These are phyloP conservation scores for Lupinus albus DNA, from an alignment of 306 rosid species.

Conservation along the genomic window DNA sequence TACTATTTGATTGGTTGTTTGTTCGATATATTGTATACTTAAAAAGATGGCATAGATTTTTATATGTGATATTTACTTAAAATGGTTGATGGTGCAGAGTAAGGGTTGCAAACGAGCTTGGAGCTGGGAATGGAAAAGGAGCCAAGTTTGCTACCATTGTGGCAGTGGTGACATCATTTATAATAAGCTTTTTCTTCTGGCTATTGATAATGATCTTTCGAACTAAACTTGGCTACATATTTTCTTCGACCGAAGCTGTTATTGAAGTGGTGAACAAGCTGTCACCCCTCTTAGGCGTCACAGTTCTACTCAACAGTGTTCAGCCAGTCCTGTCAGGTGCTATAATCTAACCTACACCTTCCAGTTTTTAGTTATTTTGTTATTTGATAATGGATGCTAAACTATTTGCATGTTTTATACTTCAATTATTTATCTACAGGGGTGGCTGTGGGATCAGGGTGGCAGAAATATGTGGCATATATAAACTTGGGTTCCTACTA, in stretches of 20 bases:
- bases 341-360: not conserved
- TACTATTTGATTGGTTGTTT: too few relatives aligned
- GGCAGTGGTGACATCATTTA: slow-evolving; percentile 53
- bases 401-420: not conserved
- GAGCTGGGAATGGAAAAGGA: slow-evolving; percentile 71
- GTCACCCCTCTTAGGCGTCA: slow-evolving; percentile 59
- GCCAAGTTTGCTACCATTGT: slow-evolving; percentile 70
- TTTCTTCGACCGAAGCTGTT: slow-evolving; percentile 53
- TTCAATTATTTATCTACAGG: slow-evolving; percentile 42
- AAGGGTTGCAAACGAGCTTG: slow-evolving; percentile 79
- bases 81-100: slow-evolving; percentile 58
- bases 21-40: too few relatives aligned
- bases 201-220: slow-evolving; percentile 49
- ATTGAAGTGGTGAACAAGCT: slow-evolving; percentile 51
- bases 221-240: slow-evolving; percentile 44
- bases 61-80: too few relatives aligned
- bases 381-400: too few relatives aligned
- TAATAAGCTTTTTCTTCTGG: slow-evolving; percentile 63
- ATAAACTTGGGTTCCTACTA: slow-evolving; percentile 69
- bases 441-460: slow-evolving; percentile 81
- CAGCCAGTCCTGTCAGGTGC: slow-evolving; percentile 71
- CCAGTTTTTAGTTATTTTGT: too few relatives aligned
- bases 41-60: too few relatives aligned
- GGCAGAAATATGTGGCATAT: slow-evolving; percentile 77
- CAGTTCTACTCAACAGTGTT: slow-evolving; percentile 65